Base-by-base conservation (phyloP, 2,329 filamentous ascomycete genomes). In the Epichloe glyceriae region DNA sequence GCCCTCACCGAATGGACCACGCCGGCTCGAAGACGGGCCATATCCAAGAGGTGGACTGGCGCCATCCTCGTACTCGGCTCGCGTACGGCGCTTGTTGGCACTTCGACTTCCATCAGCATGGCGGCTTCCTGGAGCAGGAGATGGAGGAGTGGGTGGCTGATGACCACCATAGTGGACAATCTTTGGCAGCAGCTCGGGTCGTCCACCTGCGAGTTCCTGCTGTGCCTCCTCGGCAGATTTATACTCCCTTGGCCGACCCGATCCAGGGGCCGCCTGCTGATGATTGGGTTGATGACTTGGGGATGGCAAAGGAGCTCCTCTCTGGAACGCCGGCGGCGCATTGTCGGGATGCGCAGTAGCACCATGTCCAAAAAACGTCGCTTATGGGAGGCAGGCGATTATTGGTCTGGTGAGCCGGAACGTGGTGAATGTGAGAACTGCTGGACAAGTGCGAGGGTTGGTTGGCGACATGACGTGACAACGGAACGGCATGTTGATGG, bases 161-260 rank as follows among this genome's bases (percentile, higher is more conserved):
- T 94, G 88, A 45, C 89, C 88, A 39, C 86, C 88, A 65, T 98
- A 98, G 68, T 97, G 93, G 14, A 98, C 88, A 52, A 97, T 81
- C 67, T 91, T 93, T 20, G 93, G 93, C 47, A 96, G 74, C 14
- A 97, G 75, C 53, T 98, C 93, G 52, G 95, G 85, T 52, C 93
- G 82, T n/a, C 93, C 93, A 47, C 88, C 90, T 5, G 90, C 84
- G 55, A 98, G 70, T 56, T 93, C 88, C 52, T 88, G 86, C 53
- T 97, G 90, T 3, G 88, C 93, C 64, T 98, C 93, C 66, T 98
- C 93, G 12, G 93, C 93, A 3, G 91, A 96, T 60, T 89, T 86
- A 69, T 95, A 97, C 63, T 97, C 93, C 52, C 91, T 80, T 11
- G 83, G 74, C 53, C 91, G 81, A 1, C 75, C 74, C 8, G 77